phyloP scores from a whole-genome alignment of 2,329 filamentous ascomycete species.

The Leptosphaerulina australis region DNA sequence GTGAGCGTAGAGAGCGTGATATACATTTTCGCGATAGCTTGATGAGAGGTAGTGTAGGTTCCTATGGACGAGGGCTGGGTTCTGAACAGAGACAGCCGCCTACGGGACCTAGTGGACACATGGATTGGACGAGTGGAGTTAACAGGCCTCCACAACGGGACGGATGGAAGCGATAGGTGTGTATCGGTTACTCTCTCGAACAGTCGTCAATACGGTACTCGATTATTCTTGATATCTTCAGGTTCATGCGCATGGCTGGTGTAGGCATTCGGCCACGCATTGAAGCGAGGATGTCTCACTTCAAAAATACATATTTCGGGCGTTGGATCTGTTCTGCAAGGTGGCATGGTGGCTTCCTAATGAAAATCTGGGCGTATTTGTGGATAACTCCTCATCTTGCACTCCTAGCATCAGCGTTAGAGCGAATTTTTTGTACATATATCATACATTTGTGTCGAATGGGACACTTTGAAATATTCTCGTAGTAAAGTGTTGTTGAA shows the following conservation, averaged over 20 bases:
- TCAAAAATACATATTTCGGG: neutral
- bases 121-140: conserved; percentile 32
- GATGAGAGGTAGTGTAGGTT: conserved; percentile 27
- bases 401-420: conserved; percentile 10
- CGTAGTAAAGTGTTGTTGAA: neutral
- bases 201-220: neutral
- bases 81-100: conserved; percentile 23
- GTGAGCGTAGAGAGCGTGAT: conserved; percentile 29
- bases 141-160: conserved; percentile 24
- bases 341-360: conserved; percentile 9
- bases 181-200: too few relatives aligned
- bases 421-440: conserved; percentile 12
- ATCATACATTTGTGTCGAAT: conserved; percentile 8
- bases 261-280: neutral
- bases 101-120: conserved; percentile 17
- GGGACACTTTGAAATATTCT: neutral
- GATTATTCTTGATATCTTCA: neutral
- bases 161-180: conserved; percentile 24
- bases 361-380: conserved; percentile 2
- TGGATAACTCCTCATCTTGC: conserved; percentile 2
- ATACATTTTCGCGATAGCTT: conserved; percentile 29
- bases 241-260: neutral
- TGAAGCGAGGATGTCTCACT: too few relatives aligned
- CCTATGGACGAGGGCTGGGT: conserved; percentile 21
- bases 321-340: conserved; percentile 11